Percentiles rank a stretch among this genome's conserved stretches.
Evolutionary conservation across 768 basidiomycete genomes (phyloP).

Genomic region (Macrocybe gigantea): DNA sequence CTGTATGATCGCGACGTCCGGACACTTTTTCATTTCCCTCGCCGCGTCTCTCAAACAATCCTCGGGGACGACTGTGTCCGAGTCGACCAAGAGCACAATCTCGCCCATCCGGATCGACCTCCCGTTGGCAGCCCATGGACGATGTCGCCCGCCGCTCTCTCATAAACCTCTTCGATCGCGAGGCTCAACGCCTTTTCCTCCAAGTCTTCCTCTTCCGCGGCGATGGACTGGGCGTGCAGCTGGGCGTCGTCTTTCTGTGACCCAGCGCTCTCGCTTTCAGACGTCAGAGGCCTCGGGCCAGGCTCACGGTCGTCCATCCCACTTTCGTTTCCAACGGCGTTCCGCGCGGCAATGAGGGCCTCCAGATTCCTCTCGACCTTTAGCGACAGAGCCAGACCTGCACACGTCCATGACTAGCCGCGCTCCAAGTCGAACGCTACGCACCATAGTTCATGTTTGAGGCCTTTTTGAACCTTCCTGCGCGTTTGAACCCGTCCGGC

Average conservation of each 20-base stretch:
- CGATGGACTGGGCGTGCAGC: too few relatives aligned
- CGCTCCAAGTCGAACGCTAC: not conserved
- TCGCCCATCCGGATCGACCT: slow-evolving; percentile 67
- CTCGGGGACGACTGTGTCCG: slow-evolving; percentile 72
- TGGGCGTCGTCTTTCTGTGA: too few relatives aligned
- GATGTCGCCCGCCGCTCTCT: slow-evolving; percentile 41
- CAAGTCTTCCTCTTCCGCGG: too few relatives aligned
- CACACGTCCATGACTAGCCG: slow-evolving; percentile 6
- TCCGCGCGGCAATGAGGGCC: slow-evolving; percentile 25
- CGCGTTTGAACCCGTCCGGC: slow-evolving; percentile 40
- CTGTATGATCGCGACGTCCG: slow-evolving; percentile 79
- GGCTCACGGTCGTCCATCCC: too few relatives aligned
- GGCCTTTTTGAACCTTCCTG: slow-evolving; percentile 92
- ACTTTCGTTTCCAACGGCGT: not conserved
- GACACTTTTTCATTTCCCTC: slow-evolving; percentile 69
- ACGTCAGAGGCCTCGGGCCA: too few relatives aligned
- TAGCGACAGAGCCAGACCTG: slow-evolving; percentile 55
- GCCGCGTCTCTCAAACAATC: slow-evolving; percentile 86
- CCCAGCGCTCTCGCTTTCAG: too few relatives aligned
- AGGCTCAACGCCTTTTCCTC: slow-evolving; percentile 69
- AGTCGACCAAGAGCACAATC: slow-evolving; percentile 74
- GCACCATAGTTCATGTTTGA: slow-evolving; percentile 84
- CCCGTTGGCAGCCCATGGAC: slow-evolving; percentile 74
- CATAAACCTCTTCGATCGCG: slow-evolving; percentile 68
- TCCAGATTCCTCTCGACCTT: slow-evolving; percentile 49